Base-by-base conservation (phyloP, 225 moss, liverwort and hornwort species). In the Anthoceros angustus region DNA sequence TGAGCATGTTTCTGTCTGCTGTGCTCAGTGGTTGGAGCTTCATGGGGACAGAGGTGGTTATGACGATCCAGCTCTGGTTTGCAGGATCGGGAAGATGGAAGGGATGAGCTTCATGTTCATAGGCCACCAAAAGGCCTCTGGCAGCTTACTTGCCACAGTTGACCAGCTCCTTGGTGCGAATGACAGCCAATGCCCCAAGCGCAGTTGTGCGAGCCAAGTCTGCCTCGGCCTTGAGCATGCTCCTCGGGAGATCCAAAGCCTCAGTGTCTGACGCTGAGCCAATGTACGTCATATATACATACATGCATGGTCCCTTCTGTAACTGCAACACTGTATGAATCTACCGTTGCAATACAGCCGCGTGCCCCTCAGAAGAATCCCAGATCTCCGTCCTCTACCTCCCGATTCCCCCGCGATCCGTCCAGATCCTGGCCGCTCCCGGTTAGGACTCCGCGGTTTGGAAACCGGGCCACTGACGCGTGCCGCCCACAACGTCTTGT, bases 21-120 rank as follows among this genome's bases (percentile, higher is more conserved):
- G 55, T 55, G n/a, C 42, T 42, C 83, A 95, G 95, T 95, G 95
- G 95, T 77, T 95, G 68, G 95, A 95, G 76, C 95, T 95, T 70
- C 95, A 95, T 74, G 95, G 95, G 42, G 95, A 95, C 68, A 88
- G 95, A 74, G 95, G 78, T 73, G 95, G 95, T 70, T 95, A 91
- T 62, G 95, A 95, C 71, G 95, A 95, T 71, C 95, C 95, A 79
- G 88, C 95, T 63, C 82, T 95, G 61, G 95, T 87, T 21, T 86
- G 86, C 63, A 90, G 95, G 21, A 82, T 95, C 69, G 95, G 95
- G 42, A 86, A 83, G 40, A 95, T 95, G 77, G 95, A 91, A 64
- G 95, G 83, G 62, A 91, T 91, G 88, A 87, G 95, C 70, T 98
- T 98, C 72, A 88, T 98, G 88, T 91, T 88, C 48, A 84, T 98